Base-by-base conservation (phyloP, 768 basidiomycete species). In the Suillus subalutaceus region DNA sequence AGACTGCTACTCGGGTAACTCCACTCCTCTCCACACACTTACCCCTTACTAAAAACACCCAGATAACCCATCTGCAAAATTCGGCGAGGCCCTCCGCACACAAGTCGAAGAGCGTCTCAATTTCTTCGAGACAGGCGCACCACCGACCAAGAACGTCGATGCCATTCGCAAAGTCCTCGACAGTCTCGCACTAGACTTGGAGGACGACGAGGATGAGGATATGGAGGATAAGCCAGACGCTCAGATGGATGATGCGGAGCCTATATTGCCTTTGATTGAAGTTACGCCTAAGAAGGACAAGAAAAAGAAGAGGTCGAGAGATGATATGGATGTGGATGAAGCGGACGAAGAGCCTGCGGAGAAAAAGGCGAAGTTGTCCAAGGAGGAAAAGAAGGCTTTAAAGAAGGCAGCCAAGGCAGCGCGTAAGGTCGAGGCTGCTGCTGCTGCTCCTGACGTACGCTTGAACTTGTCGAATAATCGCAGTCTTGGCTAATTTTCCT, bases 41-140 rank as follows among this genome's bases (percentile, higher is more conserved):
- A 59, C 52, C 20, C 55, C 35, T 56, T 37, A 56, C 35, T 56
- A 37, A 16, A 52, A 48, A 6, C 10, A 32, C 44, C n/a, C 70
- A 93, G 92, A 93, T 48, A 86, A 85, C 62, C 97, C 97, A 0
- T 93, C 95, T 7, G 78, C 93, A 56, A 96, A 96, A 74, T 99
- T 96, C 71, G 97, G 97, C 68, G 96, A 98, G 74, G 97, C 96
- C 4, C 86, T 99, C 12, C 87, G 93, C 6, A 84, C 86, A 6
- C 97, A 99, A 79, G 97, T 99, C 16, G 97, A 99, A 77, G 97
- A 99, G 78, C 90, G 97, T 15, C 84, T 99, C 4, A 83, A 84
- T 66, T 99, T 99, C 82, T 99, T 97, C 81, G 96, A 97, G 78
- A 92, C 88, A 0, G 97, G 97, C 7, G 86, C 85, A 9, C 88